phyloP scores from a whole-genome alignment of 257 asterid genomes.

The Anisodus tanguticus region DNA sequence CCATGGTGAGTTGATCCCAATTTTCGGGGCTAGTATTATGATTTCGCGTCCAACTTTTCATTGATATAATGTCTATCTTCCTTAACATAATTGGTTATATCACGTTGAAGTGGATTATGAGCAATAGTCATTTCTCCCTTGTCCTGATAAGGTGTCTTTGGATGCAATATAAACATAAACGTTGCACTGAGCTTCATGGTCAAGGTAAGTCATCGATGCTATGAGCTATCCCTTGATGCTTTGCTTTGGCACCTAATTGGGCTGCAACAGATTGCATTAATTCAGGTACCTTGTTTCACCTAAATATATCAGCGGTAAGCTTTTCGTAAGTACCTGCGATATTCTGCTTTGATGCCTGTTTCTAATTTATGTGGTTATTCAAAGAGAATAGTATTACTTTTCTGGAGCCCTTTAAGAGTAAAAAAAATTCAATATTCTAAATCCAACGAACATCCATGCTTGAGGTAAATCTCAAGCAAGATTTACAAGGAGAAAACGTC shows the following conservation, averaged over 20 bases:
- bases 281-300: neutral
- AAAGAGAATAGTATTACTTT: neutral
- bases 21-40: neutral
- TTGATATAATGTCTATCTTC: slow-evolving; percentile 6
- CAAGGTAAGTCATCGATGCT: neutral
- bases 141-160: neutral
- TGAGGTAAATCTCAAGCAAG: slow-evolving; percentile 7
- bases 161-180: slow-evolving; percentile 1
- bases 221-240: neutral
- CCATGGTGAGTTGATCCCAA: slow-evolving; percentile 1
- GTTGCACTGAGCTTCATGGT: neutral
- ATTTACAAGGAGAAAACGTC: neutral
- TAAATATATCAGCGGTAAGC: neutral
- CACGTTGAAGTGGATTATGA: slow-evolving; percentile 19
- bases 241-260: slow-evolving; percentile 6
- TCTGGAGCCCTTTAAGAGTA: neutral
- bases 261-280: neutral
- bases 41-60: neutral
- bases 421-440: neutral
- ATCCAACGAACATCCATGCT: neutral
- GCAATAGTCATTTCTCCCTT: neutral
- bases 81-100: slow-evolving; percentile 6
- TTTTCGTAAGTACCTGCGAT: neutral
- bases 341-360: slow-evolving; percentile 15
- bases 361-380: neutral